A percentile compares a stretch with the other conserved stretches of the same genome.
Evolutionary conservation across 2,329 filamentous ascomycete species (phyloP).

Genomic region (Hypomyces perniciosus): DNA sequence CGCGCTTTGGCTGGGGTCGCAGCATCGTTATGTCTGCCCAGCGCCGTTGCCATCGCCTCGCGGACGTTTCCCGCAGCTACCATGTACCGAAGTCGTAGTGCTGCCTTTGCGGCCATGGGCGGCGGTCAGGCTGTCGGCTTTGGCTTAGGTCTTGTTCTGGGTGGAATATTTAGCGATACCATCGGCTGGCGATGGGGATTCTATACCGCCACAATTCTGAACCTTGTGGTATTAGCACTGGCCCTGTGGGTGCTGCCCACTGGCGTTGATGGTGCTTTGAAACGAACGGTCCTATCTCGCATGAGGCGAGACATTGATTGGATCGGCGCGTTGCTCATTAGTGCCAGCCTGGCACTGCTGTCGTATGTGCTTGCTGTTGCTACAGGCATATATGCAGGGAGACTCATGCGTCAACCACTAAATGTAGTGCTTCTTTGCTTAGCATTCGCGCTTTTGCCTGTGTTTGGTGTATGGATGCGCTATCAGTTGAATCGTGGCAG

Average conservation of each 20-base stretch:
- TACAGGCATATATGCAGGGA: not conserved
- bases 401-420: slow-evolving; percentile 2
- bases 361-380: slow-evolving; percentile 39
- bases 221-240: slow-evolving; percentile 4
- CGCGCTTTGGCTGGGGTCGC: slow-evolving; percentile 24
- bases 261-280: not conserved
- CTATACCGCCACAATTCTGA: slow-evolving; percentile 20
- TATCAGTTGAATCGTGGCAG: slow-evolving; percentile 35
- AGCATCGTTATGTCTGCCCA: slow-evolving; percentile 20
- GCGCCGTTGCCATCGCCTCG: slow-evolving; percentile 20
- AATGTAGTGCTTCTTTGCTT: slow-evolving; percentile 24
- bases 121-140: slow-evolving; percentile 35
- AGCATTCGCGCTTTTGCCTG: slow-evolving; percentile 36
- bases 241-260: not conserved
- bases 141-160: slow-evolving; percentile 33
- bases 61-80: not conserved
- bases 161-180: slow-evolving; percentile 35
- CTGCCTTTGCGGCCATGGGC: slow-evolving; percentile 11
- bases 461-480: slow-evolving; percentile 41
- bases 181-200: slow-evolving; percentile 38
- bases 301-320: slow-evolving; percentile 40
- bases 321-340: slow-evolving; percentile 40
- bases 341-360: slow-evolving; percentile 35
- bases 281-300: not conserved
- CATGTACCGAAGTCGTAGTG: not conserved